Percentiles rank a stretch among this genome's conserved stretches.
Evolutionary conservation across 164 flowering plant species (phyloP).

Genomic region (Magnolia sinica): DNA sequence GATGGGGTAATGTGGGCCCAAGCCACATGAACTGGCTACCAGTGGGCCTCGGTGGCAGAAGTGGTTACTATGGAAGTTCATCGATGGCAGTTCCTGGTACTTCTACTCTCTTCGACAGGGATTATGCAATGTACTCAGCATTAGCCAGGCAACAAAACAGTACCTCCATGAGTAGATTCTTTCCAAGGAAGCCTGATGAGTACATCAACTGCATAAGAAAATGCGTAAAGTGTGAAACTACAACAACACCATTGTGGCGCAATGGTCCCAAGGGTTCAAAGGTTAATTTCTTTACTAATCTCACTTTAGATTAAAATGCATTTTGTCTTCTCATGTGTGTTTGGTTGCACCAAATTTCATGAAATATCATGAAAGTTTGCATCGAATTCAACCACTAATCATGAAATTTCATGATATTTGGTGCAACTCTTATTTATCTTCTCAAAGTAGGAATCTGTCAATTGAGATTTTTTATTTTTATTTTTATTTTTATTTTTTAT

Average conservation of each 20-base stretch:
- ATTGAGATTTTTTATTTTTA: no score
- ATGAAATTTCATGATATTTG: neutral
- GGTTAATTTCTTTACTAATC: neutral
- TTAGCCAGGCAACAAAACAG: neutral
- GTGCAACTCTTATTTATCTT: neutral
- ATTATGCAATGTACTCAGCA: neutral
- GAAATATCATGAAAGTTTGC: neutral
- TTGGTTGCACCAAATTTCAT: neutral
- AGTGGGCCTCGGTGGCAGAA: neutral
- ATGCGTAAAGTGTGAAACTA: conserved; percentile 4
- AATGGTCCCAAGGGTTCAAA: conserved; percentile 10
- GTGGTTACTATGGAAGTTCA: neutral
- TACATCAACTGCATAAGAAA: neutral
- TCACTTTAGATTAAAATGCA: neutral
- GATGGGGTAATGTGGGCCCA: neutral
- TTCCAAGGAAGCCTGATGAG: neutral
- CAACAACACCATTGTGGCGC: conserved; percentile 15
- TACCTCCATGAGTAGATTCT: neutral
- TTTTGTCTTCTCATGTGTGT: neutral
- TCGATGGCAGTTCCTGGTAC: neutral
- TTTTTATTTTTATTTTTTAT: no score
- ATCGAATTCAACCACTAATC: neutral
- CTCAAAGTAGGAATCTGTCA: neutral
- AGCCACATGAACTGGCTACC: neutral
- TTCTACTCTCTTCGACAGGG: neutral